phyloP scores from a whole-genome alignment of 2,329 filamentous ascomycete genomes.

The Fusarium goolgardi region DNA sequence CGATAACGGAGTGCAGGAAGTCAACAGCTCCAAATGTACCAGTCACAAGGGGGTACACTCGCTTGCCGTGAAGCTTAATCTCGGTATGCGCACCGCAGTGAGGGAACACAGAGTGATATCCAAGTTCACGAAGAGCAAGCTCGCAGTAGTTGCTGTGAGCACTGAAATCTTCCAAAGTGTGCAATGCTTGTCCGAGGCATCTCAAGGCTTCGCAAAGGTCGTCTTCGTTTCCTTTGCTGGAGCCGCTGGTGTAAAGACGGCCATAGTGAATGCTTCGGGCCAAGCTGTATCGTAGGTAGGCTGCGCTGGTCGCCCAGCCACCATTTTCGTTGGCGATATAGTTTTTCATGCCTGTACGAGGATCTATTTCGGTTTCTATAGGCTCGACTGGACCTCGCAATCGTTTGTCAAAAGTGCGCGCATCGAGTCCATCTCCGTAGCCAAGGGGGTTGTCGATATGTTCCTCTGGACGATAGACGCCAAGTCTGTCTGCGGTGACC shows the following conservation, averaged over 20 bases:
- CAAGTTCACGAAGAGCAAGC: conserved; percentile 79
- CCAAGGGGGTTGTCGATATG: conserved; percentile 83
- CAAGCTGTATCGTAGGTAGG: conserved; percentile 83
- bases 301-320: conserved; percentile 88
- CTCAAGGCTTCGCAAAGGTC: conserved; percentile 84
- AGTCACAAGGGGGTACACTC: conserved; percentile 80
- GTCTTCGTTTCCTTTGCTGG: conserved; percentile 73
- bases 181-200: conserved; percentile 79
- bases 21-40: conserved; percentile 82
- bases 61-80: conserved; percentile 71
- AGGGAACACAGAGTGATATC: conserved; percentile 82
- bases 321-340: conserved; percentile 95
- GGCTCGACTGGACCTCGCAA: conserved; percentile 82
- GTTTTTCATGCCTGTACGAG: conserved; percentile 94
- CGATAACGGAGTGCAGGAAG: conserved; percentile 81
- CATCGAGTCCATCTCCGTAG: conserved; percentile 88
- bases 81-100: conserved; percentile 76
- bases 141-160: conserved; percentile 89
- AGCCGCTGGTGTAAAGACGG: conserved; percentile 76
- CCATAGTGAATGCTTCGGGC: conserved; percentile 81
- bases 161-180: conserved; percentile 82
- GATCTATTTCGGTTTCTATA: conserved; percentile 78
- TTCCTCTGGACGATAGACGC: conserved; percentile 82
- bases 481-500: conserved; percentile 82
- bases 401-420: conserved; percentile 81